A percentile compares a stretch with the other conserved stretches of the same genome.
Evolutionary conservation across 192 early-diverging fungal genomes (phyloP).

Genomic region (Spizellomyces punctatus): DNA sequence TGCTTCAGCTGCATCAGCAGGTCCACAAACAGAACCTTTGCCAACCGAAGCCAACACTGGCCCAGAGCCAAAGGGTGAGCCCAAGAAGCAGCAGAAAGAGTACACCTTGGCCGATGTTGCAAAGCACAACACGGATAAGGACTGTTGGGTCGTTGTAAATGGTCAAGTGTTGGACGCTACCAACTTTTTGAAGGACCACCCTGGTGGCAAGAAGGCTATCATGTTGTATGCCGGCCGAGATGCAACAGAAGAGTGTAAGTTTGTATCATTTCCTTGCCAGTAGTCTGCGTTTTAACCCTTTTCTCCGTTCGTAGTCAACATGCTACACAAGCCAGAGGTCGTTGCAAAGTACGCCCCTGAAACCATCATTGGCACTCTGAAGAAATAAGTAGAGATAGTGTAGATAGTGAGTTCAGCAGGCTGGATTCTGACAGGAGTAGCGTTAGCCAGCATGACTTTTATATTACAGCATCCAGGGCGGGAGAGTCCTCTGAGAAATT

Average conservation of each 20-base stretch:
- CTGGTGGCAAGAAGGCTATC: constrained; percentile 80
- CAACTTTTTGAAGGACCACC: constrained; percentile 77
- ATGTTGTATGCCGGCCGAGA: constrained; percentile 83
- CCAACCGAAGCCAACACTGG: constrained; percentile 32
- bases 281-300: constrained; percentile 1
- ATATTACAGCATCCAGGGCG: too few relatives aligned
- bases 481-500: too few relatives aligned
- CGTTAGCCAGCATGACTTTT: too few relatives aligned
- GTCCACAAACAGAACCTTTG: constrained; percentile 27
- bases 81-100: constrained; percentile 36
- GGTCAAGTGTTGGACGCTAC: constrained; percentile 79
- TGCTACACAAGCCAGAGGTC: constrained; percentile 83
- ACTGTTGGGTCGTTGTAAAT: constrained; percentile 88
- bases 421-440: too few relatives aligned
- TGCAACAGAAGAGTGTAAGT: constrained; percentile 76
- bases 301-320: constrained; percentile 50
- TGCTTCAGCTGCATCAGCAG: constrained; percentile 42
- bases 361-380: constrained; percentile 53
- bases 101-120: constrained; percentile 78
- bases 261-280: constrained; percentile 8
- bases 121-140: constrained; percentile 79
- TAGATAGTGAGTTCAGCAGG: too few relatives aligned
- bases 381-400: constrained; percentile 15
- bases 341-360: constrained; percentile 66
- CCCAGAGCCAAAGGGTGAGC: constrained; percentile 31